These are phyloP conservation scores for Vaccinium corymbosum DNA, from an alignment of 148 eudicot species.

Conservation along the genomic window DNA sequence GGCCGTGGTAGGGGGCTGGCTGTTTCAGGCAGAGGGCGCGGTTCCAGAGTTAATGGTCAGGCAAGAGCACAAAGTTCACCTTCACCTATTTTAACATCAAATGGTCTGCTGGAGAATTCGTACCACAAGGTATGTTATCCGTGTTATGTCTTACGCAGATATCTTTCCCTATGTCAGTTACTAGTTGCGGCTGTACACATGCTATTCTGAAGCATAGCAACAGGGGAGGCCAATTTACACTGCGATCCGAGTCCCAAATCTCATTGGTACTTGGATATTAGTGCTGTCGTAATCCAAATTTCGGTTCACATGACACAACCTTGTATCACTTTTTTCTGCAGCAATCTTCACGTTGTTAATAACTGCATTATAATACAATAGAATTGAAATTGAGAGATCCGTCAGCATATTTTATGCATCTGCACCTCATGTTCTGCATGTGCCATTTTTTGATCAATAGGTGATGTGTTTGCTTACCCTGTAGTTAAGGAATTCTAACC, in stretches of 20 bases:
- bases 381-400: not conserved
- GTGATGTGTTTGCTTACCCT: not conserved
- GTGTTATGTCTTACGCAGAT: not conserved
- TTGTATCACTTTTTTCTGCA: not conserved
- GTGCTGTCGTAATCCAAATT: not conserved
- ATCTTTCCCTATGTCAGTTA: not conserved
- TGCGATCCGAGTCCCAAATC: not conserved
- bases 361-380: not conserved
- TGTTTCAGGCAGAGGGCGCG: slow-evolving; percentile 71
- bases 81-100: slow-evolving; percentile 34
- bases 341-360: not conserved
- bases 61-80: slow-evolving; percentile 42
- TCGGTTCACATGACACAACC: not conserved
- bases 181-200: not conserved
- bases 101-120: slow-evolving; percentile 66
- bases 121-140: slow-evolving; percentile 44
- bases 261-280: not conserved
- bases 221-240: not conserved
- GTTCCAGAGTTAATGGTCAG: slow-evolving; percentile 58
- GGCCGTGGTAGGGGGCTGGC: slow-evolving; percentile 74
- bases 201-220: not conserved
- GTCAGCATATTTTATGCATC: not conserved
- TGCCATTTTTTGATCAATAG: not conserved
- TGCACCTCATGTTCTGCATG: not conserved
- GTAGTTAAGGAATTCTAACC: not conserved